These are phyloP conservation scores for Sesbania bispinosa DNA, from an alignment of 306 rosid species.

Conservation along the genomic window DNA sequence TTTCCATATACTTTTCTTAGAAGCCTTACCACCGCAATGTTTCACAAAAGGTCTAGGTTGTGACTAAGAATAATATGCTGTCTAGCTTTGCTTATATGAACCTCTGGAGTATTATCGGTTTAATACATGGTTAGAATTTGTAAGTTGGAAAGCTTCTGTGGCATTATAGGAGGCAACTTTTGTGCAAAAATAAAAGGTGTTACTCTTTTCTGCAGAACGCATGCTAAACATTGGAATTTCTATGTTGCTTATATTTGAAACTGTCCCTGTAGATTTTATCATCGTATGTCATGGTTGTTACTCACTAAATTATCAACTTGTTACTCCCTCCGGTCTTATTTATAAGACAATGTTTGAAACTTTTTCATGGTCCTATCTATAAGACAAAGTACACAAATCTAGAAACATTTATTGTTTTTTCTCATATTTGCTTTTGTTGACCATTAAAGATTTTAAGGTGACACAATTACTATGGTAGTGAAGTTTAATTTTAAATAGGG, in stretches of 20 bases:
- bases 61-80: not conserved
- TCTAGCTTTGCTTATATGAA: not conserved
- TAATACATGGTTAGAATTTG: not conserved
- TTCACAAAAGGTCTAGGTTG: not conserved
- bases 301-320: not conserved
- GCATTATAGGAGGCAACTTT: not conserved
- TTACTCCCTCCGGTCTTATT: too few species aligned
- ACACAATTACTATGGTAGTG: too few species aligned
- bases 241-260: not conserved
- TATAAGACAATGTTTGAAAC: too few species aligned
- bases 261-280: not conserved
- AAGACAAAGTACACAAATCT: too few species aligned
- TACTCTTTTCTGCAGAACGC: not conserved
- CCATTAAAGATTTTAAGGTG: too few species aligned
- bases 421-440: too few species aligned
- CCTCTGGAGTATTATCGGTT: not conserved
- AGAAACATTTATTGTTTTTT: too few species aligned
- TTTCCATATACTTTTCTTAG: not conserved
- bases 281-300: not conserved
- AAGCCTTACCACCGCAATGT: conserved; percentile 8
- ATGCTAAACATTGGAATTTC: not conserved
- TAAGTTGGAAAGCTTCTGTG: conserved; percentile 8
- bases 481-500: too few species aligned
- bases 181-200: not conserved
- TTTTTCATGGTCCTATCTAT: too few species aligned